Evolutionary conservation across 1,284 basidiomycete genomes (phyloP), one percentile per base, ranked within the genome.

Genomic region (Pterula multifida): DNA sequence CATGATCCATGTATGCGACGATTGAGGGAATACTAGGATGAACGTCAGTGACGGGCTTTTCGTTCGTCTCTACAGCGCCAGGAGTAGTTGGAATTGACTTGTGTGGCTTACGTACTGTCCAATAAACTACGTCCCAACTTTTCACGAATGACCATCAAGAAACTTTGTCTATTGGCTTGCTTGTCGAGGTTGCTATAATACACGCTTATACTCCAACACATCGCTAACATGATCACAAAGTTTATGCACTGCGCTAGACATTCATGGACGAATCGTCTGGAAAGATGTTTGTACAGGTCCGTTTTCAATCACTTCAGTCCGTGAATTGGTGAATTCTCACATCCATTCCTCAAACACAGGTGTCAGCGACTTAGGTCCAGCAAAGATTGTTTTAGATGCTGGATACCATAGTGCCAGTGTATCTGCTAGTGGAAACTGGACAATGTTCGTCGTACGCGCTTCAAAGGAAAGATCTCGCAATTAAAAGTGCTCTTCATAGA

Each of bases 221-320:
- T 22, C 19, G 39, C 39, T 42, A 9, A 42, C 19, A 9, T 17
- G 6, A 11, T 4, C n/a, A 6, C n/a, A 2, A 28, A 73, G 70
- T 42, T 52, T 59, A 21, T 66, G 61, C 26, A 58, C 66, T 52
- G 72, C 75, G 4, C 54, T 76, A n/a, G 78, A 83, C 56, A 57
- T 85, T 48, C 56, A 63, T 2, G 85, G 85, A 55, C 70, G 68
- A 50, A 63, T 87, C 23, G 66, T 71, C 45, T 85, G 80, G 79
- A 86, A 81, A 61, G 72, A 75, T 21, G 55, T 78, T 15, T 86
- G 84, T 64, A 65, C 71, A 45, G 67, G 85, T 85, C 52, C 35
- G 19, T 19, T 48, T 22, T 45, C 23, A 47, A 25, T 36, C 48
- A 48, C 28, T 42, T 25, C n/a, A n/a, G n/a, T n/a, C n/a, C n/a